Evolutionary conservation across 306 rosid genomes (phyloP), one percentile per base, ranked within the genome.

Genomic region (Trifolium subterraneum): DNA sequence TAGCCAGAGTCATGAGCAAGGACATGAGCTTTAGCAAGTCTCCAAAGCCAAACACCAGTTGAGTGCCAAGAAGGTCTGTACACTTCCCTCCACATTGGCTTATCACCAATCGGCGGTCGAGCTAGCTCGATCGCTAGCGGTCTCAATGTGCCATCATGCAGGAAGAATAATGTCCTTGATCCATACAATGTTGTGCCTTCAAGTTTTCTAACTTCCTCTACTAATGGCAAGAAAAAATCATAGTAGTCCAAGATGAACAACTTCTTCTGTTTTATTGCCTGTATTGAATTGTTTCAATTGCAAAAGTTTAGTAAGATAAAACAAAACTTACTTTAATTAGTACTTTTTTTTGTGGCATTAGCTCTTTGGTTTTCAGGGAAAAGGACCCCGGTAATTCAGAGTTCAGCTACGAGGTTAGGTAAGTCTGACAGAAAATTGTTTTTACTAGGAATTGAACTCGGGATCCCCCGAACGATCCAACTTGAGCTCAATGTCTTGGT

Each of bases 41-140:
- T 87, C 98, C 98, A 93, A 10, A 93, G 92, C 98, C 97, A 93
- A 47, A 87, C 76, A 3, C 61, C 77, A 8, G 97, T 91, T 14
- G 97, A 79, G 68, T 91, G 80, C 89, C 90, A 91, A 6, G 63
- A 0, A 3, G 96, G 96, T 2, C 52, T 64, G 59, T 60, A 87
- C 6, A 84, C 96, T 39, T 88, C 44, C 60, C 82, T 89, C 97
- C 98, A 93, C 9, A 76, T 88, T 0, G 92, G 91, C 67, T 88
- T 91, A 41, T 72, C 94, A 1, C 81, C 82, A 1, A 89, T 81
- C 0, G 89, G 91, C 15, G 98, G 97, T 11, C 98, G 84, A 48
- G 88, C 80, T 14, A 93, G 78, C 82, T 91, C 98, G 64, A 93
- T 93, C 0, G 86, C 98, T 22, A 93, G 10, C 0, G 96, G 92